Conservation (phyloP, 2,329 filamentous ascomycete genomes). For the Cercospora brassicicola region DNA sequence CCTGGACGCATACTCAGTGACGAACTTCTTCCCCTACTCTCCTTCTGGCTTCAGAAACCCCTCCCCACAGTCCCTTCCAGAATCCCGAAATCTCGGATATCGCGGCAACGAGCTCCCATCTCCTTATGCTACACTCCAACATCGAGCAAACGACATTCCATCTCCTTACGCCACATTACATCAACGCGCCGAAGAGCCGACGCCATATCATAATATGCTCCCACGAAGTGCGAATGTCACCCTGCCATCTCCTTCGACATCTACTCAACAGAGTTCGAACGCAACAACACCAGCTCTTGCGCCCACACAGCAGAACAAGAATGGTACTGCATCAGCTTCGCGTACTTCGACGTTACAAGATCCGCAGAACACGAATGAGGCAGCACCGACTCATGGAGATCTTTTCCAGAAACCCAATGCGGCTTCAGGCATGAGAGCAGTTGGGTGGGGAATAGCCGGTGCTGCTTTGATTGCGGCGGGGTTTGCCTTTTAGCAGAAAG, state of each 20-base stretch:
- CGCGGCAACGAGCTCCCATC: neutral
- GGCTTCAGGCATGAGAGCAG: neutral
- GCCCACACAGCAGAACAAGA: constrained; percentile 13
- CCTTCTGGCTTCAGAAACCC: neutral
- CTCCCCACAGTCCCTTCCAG: neutral
- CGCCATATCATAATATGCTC: neutral
- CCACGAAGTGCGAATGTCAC: neutral
- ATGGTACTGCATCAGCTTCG: neutral
- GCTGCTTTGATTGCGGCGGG: neutral
- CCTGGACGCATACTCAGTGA: neutral
- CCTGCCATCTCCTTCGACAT: neutral
- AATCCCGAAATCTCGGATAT: neutral
- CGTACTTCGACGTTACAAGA: neutral
- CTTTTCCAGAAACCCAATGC: neutral
- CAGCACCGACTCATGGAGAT: neutral
- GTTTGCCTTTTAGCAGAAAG: neutral
- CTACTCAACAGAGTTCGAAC: neutral
- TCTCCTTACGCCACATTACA: neutral
- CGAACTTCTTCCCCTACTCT: neutral
- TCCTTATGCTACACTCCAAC: neutral
- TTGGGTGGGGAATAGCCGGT: constrained; percentile 1
- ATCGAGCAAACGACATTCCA: neutral
- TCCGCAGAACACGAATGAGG: neutral
- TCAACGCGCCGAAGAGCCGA: neutral
- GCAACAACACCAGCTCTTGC: constrained; percentile 5